Evolutionary conservation across 2,329 filamentous ascomycete species (phyloP), one percentile per base, ranked within the genome.

Genomic region (Cordyceps fumosorosea): DNA sequence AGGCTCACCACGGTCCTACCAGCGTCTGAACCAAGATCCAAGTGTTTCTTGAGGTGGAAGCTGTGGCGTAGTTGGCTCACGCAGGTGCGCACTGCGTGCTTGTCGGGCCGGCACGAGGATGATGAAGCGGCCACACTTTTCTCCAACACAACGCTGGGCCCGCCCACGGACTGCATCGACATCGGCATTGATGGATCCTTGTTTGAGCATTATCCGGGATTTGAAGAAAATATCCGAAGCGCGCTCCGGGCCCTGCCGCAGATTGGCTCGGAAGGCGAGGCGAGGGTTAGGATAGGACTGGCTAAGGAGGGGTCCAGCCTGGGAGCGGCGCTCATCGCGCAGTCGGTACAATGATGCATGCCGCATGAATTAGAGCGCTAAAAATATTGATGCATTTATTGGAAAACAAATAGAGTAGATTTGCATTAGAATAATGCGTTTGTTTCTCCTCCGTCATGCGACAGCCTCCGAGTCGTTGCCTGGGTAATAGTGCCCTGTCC

Each of bases 231-330:
- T 66, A 79, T 90, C 47, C 78, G 88, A 12, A 81, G 85, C 68
- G 86, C 87, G 12, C 73, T 90, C 60, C 76, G 83, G 24, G 84
- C 87, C 66, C 80, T 90, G 40, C 76, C 81, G 12, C 78, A 83
- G 62, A 82, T 90, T 66, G 87, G 87, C 1, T 70, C 70, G 7
- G 72, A 75, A 29, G 86, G 86, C 7, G 87, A 90, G 71, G 84
- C 83, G 75, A 83, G 81, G 71, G 81, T 91, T 50, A 78, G 84
- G 47, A 89, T 91, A 67, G 87, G 87, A 3, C 84, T 90, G 68
- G 87, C 88, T 29, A 89, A 89, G 75, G 88, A 91, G 69, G 88
- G 88, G 18, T 87, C 83, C 66, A 87, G 88, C 57, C 85, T 90
- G 37, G 88, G 88, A 53, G 88, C 88, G 8, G 88, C 88, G 58